Percentiles rank a stretch among this genome's conserved stretches.
Conservation (phyloP, 2,329 filamentous ascomycete species). For the Phyllosticta capitalensis region DNA sequence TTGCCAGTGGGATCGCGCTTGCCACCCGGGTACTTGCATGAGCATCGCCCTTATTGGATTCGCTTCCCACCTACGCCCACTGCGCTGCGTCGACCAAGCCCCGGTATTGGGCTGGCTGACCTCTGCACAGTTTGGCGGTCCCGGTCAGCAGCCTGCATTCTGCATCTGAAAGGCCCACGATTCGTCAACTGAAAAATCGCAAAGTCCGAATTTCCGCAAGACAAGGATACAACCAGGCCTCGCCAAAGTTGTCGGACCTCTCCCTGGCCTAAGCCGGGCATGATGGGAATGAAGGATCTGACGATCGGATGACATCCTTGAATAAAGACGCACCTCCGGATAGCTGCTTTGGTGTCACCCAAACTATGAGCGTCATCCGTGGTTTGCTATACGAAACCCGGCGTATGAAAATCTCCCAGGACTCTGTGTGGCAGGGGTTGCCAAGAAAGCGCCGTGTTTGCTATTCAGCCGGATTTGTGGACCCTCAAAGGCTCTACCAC, state of each 20-base stretch:
- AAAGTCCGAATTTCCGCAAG: neutral
- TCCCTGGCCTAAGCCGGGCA: neutral
- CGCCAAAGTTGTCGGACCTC: neutral
- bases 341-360: neutral
- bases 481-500: neutral
- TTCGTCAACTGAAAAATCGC: neutral
- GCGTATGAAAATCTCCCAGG: neutral
- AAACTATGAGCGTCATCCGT: neutral
- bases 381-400: neutral
- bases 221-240: neutral
- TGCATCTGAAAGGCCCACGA: neutral
- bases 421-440: neutral
- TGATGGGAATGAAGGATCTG: neutral
- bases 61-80: constrained; percentile 2
- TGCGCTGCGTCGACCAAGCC: neutral
- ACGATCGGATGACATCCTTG: neutral
- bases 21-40: constrained; percentile 1
- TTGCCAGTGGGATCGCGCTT: neutral
- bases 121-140: constrained; percentile 4
- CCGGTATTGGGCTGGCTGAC: constrained; percentile 1
- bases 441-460: neutral
- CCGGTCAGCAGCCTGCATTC: neutral
- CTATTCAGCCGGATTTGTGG: neutral
- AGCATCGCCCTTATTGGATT: constrained; percentile 2
- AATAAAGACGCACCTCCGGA: neutral